A percentile compares a stretch with the other conserved stretches of the same genome.
These are phyloP conservation scores for Rhizophagus prolifer DNA, from an alignment of 192 early-diverging fungal species.

Conservation along the genomic window DNA sequence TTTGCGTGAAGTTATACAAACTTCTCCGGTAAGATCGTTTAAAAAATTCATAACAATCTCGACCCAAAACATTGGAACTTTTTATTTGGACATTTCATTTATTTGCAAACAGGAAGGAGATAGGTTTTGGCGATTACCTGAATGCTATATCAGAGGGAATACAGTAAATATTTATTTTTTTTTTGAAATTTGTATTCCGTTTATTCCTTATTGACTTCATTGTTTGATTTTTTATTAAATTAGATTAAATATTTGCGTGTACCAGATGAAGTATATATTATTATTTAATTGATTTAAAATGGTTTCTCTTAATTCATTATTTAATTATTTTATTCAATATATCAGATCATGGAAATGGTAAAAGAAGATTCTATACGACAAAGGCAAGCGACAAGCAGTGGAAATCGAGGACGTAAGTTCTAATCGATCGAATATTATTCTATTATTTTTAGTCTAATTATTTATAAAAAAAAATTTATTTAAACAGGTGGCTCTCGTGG, in stretches of 20 bases:
- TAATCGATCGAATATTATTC: neutral
- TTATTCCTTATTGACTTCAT: neutral
- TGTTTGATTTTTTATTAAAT: neutral
- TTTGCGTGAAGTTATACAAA: constrained; percentile 92
- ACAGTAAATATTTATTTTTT: constrained; percentile 44
- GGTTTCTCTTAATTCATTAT: neutral
- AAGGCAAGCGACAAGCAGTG: constrained; percentile 42
- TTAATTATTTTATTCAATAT: constrained; percentile 19
- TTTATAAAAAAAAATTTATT: neutral
- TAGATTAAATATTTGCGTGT: constrained; percentile 79
- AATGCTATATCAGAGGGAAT: constrained; percentile 92
- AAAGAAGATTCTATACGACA: constrained; percentile 75
- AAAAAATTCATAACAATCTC: neutral
- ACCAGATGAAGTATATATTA: constrained; percentile 70
- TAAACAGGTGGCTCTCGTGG: constrained; percentile 18
- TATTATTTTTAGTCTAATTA: neutral
- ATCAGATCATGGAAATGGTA: constrained; percentile 81
- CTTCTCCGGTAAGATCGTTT: constrained; percentile 63
- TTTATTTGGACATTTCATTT: too few relatives aligned
- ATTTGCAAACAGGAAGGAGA: constrained; percentile 72
- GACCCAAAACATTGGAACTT: too few relatives aligned
- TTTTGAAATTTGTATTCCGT: constrained; percentile 1
- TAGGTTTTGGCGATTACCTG: constrained; percentile 86
- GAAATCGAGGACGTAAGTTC: constrained; percentile 38
- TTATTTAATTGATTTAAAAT: neutral